Evolutionary conservation across 345 rosid species (phyloP).

Genomic region (Lagerstroemia speciosa): DNA sequence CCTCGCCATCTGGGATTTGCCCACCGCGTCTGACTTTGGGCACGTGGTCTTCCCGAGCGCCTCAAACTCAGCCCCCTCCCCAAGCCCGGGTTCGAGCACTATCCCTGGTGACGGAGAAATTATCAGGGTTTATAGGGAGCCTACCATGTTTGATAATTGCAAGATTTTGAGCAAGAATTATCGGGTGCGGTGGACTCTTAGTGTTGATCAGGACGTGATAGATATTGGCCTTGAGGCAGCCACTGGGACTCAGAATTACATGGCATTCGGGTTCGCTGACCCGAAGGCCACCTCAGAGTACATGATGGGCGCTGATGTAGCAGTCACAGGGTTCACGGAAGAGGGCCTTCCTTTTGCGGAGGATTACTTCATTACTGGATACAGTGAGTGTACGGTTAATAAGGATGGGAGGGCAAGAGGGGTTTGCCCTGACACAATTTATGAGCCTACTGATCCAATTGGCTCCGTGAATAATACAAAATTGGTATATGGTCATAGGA

Average conservation of each 20-base stretch:
- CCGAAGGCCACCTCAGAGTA: slow-evolving; percentile 35
- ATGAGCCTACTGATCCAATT: slow-evolving; percentile 32
- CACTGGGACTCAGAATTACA: slow-evolving; percentile 46
- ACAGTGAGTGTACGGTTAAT: slow-evolving; percentile 56
- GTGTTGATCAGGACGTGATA: slow-evolving; percentile 38
- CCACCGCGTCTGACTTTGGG: slow-evolving; percentile 69
- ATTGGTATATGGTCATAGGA: slow-evolving; percentile 82
- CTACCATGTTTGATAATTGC: slow-evolving; percentile 79
- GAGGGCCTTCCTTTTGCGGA: slow-evolving; percentile 73
- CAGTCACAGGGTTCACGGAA: slow-evolving; percentile 60
- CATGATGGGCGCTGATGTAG: slow-evolving; percentile 79
- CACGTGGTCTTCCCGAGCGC: slow-evolving; percentile 41
- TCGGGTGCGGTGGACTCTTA: slow-evolving; percentile 75
- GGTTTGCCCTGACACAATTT: slow-evolving; percentile 81
- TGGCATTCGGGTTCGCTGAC: slow-evolving; percentile 94
- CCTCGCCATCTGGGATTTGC: slow-evolving; percentile 61
- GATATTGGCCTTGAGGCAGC: slow-evolving; percentile 86
- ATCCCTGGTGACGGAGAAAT: slow-evolving; percentile 11
- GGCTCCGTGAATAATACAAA: slow-evolving; percentile 62
- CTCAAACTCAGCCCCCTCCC: slow-evolving; percentile 31
- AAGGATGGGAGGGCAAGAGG: slow-evolving; percentile 57
- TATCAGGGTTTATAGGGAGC: slow-evolving; percentile 21
- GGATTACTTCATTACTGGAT: slow-evolving; percentile 65
- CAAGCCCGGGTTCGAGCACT: slow-evolving; percentile 16
- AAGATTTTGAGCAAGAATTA: slow-evolving; percentile 50